phyloP scores from a whole-genome alignment of 768 basidiomycete genomes.

The Amanita fuliginea region DNA sequence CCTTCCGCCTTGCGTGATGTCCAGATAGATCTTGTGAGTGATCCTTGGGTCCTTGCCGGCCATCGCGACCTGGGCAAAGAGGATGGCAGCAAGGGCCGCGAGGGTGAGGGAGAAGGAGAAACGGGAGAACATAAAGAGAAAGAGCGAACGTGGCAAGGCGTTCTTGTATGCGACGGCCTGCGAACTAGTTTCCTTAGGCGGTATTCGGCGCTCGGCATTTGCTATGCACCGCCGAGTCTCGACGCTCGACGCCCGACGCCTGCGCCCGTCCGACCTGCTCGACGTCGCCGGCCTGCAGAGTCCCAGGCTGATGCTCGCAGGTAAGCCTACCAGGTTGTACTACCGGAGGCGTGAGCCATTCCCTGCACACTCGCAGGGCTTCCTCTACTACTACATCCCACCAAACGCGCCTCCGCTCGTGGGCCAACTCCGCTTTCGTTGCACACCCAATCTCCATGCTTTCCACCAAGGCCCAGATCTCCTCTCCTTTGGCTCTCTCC shows the following conservation, averaged over 20 bases:
- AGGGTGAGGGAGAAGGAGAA: conserved; percentile 51
- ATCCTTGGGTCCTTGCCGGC: conserved; percentile 83
- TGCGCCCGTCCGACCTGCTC: neutral
- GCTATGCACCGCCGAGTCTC: neutral
- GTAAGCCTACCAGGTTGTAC: neutral
- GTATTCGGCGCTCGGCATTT: too few species aligned
- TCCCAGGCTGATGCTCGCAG: neutral
- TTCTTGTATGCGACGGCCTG: neutral
- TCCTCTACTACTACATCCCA: conserved; percentile 7
- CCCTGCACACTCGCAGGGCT: conserved; percentile 6
- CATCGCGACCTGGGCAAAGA: conserved; percentile 63
- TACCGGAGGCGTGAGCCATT: neutral
- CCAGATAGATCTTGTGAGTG: conserved; percentile 91
- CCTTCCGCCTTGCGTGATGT: conserved; percentile 87
- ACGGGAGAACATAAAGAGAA: conserved; percentile 46
- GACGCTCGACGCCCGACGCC: neutral
- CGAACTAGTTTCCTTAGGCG: neutral
- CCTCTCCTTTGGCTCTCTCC: neutral
- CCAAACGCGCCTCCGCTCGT: conserved; percentile 3
- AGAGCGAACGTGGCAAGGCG: conserved; percentile 21
- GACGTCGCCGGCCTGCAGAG: neutral
- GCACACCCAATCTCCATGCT: neutral
- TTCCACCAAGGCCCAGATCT: neutral
- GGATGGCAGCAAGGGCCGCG: conserved; percentile 54
- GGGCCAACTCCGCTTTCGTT: conserved; percentile 7